A percentile compares a stretch with the other conserved stretches of the same genome.
phyloP scores from a whole-genome alignment of 352 stramenopile species.

The Elongisporangium undulatum region DNA sequence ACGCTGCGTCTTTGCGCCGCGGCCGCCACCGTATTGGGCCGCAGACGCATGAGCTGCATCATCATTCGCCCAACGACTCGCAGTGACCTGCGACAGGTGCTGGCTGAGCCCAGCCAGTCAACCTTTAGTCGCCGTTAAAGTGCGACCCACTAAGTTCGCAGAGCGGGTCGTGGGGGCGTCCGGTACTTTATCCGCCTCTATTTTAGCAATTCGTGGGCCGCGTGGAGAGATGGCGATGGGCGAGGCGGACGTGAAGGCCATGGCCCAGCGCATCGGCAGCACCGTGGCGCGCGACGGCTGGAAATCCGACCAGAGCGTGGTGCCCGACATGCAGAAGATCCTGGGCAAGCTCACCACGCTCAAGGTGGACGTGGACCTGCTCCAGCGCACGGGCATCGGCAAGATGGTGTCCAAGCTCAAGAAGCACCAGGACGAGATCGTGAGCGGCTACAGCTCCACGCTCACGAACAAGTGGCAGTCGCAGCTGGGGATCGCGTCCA shows the following conservation, averaged over 20 bases:
- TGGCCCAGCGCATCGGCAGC: conserved; percentile 69
- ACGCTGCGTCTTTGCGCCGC: conserved; percentile 10
- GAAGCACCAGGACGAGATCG: conserved; percentile 80
- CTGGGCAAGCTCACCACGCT: conserved; percentile 73
- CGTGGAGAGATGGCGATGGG: conserved; percentile 14
- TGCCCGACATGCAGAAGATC: conserved; percentile 58
- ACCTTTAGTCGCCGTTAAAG: background rate
- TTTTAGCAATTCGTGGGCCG: background rate
- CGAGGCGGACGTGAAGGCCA: conserved; percentile 49
- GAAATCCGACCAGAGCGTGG: conserved; percentile 51
- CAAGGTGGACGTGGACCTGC: conserved; percentile 67
- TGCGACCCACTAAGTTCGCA: background rate
- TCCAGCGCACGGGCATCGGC: conserved; percentile 76
- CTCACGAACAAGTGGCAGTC: conserved; percentile 83
- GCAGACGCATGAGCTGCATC: conserved; percentile 6
- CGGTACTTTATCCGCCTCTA: background rate
- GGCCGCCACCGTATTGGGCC: conserved; percentile 1
- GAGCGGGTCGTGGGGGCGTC: background rate
- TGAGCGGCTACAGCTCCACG: conserved; percentile 74
- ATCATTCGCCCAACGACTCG: background rate
- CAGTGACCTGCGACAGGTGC: background rate
- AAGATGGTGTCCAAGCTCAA: conserved; percentile 81
- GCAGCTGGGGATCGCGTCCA: conserved; percentile 46
- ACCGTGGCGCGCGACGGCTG: conserved; percentile 61
- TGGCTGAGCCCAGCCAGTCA: background rate